These are phyloP conservation scores for Fusarium nygamai DNA, from an alignment of 2,329 filamentous ascomycete species.

Conservation along the genomic window DNA sequence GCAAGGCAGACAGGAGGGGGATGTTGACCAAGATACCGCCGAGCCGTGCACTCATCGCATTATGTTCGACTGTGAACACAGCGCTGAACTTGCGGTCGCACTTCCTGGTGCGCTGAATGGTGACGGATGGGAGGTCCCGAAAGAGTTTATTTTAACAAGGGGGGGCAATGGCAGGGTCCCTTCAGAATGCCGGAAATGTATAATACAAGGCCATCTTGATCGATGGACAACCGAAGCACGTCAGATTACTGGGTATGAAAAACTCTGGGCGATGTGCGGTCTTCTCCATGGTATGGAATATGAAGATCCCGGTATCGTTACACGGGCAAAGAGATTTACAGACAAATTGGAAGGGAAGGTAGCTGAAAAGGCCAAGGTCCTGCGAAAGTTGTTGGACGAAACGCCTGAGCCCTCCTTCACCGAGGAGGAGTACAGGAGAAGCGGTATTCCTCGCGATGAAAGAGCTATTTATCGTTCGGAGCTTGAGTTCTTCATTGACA, in stretches of 20 bases:
- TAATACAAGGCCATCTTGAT: constrained; percentile 1
- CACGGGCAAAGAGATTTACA: background rate
- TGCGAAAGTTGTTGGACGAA: background rate
- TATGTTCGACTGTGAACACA: constrained; percentile 27
- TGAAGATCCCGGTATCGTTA: background rate
- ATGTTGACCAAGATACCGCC: constrained; percentile 1
- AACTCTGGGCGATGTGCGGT: constrained; percentile 2
- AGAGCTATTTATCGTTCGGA: too few relatives aligned
- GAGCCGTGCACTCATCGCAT: constrained; percentile 25
- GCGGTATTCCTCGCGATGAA: background rate
- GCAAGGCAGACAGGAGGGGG: constrained; percentile 13
- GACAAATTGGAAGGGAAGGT: background rate
- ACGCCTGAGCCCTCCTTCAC: constrained; percentile 1
- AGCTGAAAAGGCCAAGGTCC: background rate
- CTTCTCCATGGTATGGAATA: background rate
- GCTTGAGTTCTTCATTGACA: background rate
- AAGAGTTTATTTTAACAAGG: background rate
- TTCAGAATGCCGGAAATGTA: constrained; percentile 24
- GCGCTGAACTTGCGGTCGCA: background rate
- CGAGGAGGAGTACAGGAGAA: background rate
- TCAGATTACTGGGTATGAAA: background rate
- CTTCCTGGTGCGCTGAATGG: background rate
- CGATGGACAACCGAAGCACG: constrained; percentile 16
- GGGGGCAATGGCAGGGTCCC: background rate
- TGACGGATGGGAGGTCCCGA: background rate